Base-by-base conservation (phyloP, 2,329 filamentous ascomycete species). In the Nothophaeocryptopus gaeumannii region DNA sequence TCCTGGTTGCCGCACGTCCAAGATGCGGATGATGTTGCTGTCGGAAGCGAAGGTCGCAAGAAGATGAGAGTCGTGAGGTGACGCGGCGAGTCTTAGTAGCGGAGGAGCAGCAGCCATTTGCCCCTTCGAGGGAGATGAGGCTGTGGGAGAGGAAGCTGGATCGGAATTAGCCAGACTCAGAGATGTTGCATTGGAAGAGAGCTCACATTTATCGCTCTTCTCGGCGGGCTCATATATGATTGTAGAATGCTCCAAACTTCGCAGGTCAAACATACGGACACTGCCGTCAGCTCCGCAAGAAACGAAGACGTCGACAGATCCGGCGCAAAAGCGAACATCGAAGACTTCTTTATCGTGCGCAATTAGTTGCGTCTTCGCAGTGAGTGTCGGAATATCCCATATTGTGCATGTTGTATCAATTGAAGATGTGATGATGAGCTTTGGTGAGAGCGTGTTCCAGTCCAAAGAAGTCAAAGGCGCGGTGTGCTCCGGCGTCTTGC, bases 401-500 rank as follows among this genome's bases (percentile, higher is more conserved):
- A 99, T 99, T 4, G 93, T 99, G 73, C 93, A 99, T 5, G 93
- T 99, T 1, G 93, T 99, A 67, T 99, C 93, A 65, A 99, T 99
- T 69, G 91, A 97, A 3, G 91, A 96, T 1, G 93, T 99, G 64
- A 99, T 99, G 66, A 99, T 99, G 46, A 99, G 77, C 68, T 92
- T 96, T 0, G 93, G 93, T 16, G 90, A 96, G 45, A 99, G 86
- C 1, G 89, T 95, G 65, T 99, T 99, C 93, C 93, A 99, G 69
- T 99, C 93, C 39, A 99, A 78, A 12, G 91, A 96, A 1, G 93
- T 99, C 51, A 99, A 82, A 14, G 93, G 93, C 11, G 93, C 93
- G 5, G 93, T 99, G 67, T 99, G 95, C 66, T 99, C 93, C 3
- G 93, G 93, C 0, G 93, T 97, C 74, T 99, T 99, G 29, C 91